phyloP scores from a whole-genome alignment of 352 stramenopile genomes.

The Pythium scleroteichum region DNA sequence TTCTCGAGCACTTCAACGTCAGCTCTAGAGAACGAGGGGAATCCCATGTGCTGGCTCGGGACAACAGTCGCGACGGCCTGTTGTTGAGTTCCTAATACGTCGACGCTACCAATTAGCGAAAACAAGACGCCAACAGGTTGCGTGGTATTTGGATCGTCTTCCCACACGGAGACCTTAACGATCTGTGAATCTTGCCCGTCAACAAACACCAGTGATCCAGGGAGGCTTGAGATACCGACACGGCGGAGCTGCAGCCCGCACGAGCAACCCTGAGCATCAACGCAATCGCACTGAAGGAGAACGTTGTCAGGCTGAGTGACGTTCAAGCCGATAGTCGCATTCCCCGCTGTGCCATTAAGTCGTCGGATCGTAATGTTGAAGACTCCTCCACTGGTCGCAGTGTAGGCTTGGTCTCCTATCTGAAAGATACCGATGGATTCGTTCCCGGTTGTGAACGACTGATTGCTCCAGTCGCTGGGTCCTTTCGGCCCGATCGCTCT shows the following conservation, averaged over 20 bases:
- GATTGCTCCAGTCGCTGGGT: conserved; percentile 22
- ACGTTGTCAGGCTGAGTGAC: conserved; percentile 35
- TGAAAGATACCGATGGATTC: conserved; percentile 26
- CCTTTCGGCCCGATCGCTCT: conserved; percentile 35
- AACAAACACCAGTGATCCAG: conserved; percentile 36
- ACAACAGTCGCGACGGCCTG: conserved; percentile 35
- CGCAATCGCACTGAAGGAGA: conserved; percentile 35
- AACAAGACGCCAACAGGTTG: conserved; percentile 26
- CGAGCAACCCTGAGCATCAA: conserved; percentile 23
- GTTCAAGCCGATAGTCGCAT: conserved; percentile 31
- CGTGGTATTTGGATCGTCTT: conserved; percentile 35
- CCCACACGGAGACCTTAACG: conserved; percentile 38
- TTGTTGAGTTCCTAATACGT: conserved; percentile 20
- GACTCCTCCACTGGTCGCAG: conserved; percentile 19
- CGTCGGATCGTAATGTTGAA: conserved; percentile 35
- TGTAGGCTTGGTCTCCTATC: conserved; percentile 24
- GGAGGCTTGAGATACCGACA: conserved; percentile 14
- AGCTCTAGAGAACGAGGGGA: conserved; percentile 36
- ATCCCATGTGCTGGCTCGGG: conserved; percentile 30
- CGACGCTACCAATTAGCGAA: conserved; percentile 19
- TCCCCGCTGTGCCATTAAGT: conserved; percentile 36
- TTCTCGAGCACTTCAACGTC: conserved; percentile 37
- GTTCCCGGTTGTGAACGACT: conserved; percentile 20
- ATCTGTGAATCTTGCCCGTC: conserved; percentile 45
- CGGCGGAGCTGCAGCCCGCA: conserved; percentile 38